Percentiles rank a stretch among this genome's conserved stretches.
These are phyloP conservation scores for Tulasnella sp. DNA, from an alignment of 768 basidiomycete genomes.

Conservation along the genomic window DNA sequence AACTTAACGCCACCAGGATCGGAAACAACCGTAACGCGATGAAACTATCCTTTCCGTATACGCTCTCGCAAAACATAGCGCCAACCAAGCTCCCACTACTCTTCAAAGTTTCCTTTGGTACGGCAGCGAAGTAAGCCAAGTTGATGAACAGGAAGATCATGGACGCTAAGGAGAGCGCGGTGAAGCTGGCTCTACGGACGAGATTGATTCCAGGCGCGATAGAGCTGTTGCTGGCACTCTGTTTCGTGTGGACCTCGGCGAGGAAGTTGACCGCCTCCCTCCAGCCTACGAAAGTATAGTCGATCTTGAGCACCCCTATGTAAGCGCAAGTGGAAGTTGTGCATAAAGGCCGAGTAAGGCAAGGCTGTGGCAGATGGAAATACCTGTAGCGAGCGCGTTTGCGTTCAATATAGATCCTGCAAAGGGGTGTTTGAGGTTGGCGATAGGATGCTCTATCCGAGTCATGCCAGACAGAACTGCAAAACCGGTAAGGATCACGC, in stretches of 20 bases:
- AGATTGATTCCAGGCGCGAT: slow-evolving; percentile 29
- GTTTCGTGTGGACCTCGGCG: slow-evolving; percentile 28
- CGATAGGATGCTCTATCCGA: slow-evolving; percentile 23
- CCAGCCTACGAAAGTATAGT: slow-evolving; percentile 27
- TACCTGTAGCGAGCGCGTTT: slow-evolving; percentile 20
- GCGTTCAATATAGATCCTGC: slow-evolving; percentile 23
- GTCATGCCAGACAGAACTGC: slow-evolving; percentile 23
- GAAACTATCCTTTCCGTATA: slow-evolving; percentile 16
- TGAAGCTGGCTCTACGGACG: slow-evolving; percentile 36
- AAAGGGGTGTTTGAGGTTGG: slow-evolving; percentile 28
- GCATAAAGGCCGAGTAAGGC: neutral
- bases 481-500: slow-evolving; percentile 18
- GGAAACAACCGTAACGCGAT: slow-evolving; percentile 14
- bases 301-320: slow-evolving; percentile 25
- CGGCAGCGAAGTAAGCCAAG: slow-evolving; percentile 25
- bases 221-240: neutral
- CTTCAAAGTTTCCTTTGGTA: slow-evolving; percentile 19
- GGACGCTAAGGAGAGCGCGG: slow-evolving; percentile 39
- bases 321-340: neutral
- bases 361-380: too few species aligned
- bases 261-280: slow-evolving; percentile 40
- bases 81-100: slow-evolving; percentile 19
- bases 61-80: slow-evolving; percentile 20
- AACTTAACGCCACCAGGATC: slow-evolving; percentile 2
- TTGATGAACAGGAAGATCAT: slow-evolving; percentile 41